Evolutionary conservation across 345 rosid species (phyloP).

Genomic region (Ceriops zippeliana): DNA sequence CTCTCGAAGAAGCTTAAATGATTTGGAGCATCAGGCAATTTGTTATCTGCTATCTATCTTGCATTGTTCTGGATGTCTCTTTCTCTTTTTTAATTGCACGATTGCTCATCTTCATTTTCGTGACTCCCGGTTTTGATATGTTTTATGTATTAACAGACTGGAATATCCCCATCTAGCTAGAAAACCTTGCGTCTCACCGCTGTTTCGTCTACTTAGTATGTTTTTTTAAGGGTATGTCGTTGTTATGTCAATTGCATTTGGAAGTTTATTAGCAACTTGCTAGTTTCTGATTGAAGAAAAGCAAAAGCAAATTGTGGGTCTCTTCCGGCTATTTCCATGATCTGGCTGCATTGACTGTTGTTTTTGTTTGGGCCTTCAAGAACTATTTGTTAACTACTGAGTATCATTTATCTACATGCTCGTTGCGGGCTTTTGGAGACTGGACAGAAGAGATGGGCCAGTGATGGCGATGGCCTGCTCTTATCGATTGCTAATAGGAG

Average conservation of each 20-base stretch:
- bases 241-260: background rate
- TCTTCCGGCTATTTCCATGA: background rate
- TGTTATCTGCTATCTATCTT: conserved; percentile 25
- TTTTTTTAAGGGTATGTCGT: conserved; percentile 10
- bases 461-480: too few species aligned
- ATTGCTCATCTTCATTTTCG: conserved; percentile 16
- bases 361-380: background rate
- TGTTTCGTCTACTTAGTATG: background rate
- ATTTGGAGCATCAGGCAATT: conserved; percentile 25
- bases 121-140: conserved; percentile 27
- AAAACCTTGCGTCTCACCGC: conserved; percentile 14
- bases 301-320: background rate
- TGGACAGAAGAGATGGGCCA: too few species aligned
- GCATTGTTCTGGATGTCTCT: conserved; percentile 30
- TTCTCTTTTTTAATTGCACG: conserved; percentile 27
- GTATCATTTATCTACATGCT: background rate
- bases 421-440: too few species aligned
- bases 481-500: too few species aligned
- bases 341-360: background rate
- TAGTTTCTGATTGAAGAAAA: conserved; percentile 8
- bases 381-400: background rate
- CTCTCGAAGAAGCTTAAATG: conserved; percentile 28
- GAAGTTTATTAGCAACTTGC: background rate
- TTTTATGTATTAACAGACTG: conserved; percentile 30
- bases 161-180: conserved; percentile 23